A percentile compares a stretch with the other conserved stretches of the same genome.
Evolutionary conservation across 2,329 filamentous ascomycete genomes (phyloP).

Genomic region (Beauveria caledonica): DNA sequence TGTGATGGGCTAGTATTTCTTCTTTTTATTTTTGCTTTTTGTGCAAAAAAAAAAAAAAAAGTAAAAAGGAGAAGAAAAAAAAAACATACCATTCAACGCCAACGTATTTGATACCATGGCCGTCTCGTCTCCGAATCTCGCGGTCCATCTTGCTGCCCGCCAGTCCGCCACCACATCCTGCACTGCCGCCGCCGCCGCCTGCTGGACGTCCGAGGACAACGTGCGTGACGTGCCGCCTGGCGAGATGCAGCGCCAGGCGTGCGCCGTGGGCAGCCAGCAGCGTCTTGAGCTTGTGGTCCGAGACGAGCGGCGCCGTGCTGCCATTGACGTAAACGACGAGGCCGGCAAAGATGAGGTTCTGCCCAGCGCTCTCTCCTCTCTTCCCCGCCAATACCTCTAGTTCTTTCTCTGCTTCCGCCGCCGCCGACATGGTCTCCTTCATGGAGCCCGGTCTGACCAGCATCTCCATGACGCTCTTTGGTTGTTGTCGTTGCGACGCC

Average conservation of each 20-base stretch:
- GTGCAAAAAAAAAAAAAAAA: background rate
- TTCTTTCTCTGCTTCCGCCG: background rate
- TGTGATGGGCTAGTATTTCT: too few relatives aligned
- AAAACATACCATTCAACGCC: conserved; percentile 64
- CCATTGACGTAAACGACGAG: conserved; percentile 81
- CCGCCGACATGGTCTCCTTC: conserved; percentile 15
- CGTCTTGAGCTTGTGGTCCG: conserved; percentile 78
- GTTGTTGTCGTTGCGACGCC: conserved; percentile 18
- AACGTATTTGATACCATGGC: conserved; percentile 69
- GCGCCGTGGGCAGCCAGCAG: conserved; percentile 69
- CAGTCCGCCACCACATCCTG: conserved; percentile 56
- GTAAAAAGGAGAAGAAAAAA: background rate
- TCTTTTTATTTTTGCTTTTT: too few relatives aligned
- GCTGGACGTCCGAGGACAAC: conserved; percentile 63
- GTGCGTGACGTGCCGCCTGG: conserved; percentile 70
- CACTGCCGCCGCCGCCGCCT: conserved; percentile 18
- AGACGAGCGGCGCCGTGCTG: conserved; percentile 71
- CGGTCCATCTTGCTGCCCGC: conserved; percentile 72
- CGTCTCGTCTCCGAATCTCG: conserved; percentile 61
- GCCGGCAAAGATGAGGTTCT: conserved; percentile 52
- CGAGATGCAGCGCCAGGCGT: conserved; percentile 59
- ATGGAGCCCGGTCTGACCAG: conserved; percentile 38
- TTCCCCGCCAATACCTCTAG: conserved; percentile 24
- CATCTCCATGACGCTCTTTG: conserved; percentile 46
- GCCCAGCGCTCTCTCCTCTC: conserved; percentile 20